phyloP scores from a whole-genome alignment of 805 yeast species.

The Wickerhamiella occidentalis region DNA sequence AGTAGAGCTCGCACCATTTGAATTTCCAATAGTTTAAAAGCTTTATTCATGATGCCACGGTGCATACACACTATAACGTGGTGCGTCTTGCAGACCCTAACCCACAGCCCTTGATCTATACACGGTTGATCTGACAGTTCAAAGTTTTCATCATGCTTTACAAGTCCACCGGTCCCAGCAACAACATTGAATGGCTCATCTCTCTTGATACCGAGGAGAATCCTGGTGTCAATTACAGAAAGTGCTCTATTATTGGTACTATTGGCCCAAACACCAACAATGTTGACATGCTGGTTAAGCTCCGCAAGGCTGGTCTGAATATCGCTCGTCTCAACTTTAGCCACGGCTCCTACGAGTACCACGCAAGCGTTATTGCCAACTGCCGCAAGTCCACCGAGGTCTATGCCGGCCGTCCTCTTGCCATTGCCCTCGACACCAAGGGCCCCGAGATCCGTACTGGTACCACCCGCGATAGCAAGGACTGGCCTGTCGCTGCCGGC shows the following conservation, averaged over 20 bases:
- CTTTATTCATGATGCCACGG: too few species aligned
- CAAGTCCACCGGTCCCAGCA: constrained; percentile 24
- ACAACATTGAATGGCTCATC: constrained; percentile 66
- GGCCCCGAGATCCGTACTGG: constrained; percentile 99
- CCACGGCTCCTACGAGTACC: constrained; percentile 97
- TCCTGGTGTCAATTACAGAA: constrained; percentile 73
- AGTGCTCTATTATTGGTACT: constrained; percentile 95
- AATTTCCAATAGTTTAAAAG: too few species aligned
- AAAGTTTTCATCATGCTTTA: constrained; percentile 20
- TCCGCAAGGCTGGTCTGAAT: constrained; percentile 95
- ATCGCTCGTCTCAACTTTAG: constrained; percentile 98
- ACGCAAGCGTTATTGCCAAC: constrained; percentile 91
- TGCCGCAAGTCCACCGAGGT: constrained; percentile 86
- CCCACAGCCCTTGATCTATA: background rate
- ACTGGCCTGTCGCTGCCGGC: constrained; percentile 70
- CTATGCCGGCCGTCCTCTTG: constrained; percentile 92
- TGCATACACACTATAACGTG: too few species aligned
- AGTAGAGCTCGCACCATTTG: too few species aligned
- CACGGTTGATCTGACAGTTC: background rate
- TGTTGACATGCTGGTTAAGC: constrained; percentile 68
- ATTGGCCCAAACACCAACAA: constrained; percentile 97
- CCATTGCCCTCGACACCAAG: constrained; percentile 97
- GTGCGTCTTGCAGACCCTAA: background rate
- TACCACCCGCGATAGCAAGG: constrained; percentile 67
- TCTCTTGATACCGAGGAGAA: constrained; percentile 58